These are phyloP conservation scores for Pythium dissotocum DNA, from an alignment of 352 stramenopile genomes.

Conservation along the genomic window DNA sequence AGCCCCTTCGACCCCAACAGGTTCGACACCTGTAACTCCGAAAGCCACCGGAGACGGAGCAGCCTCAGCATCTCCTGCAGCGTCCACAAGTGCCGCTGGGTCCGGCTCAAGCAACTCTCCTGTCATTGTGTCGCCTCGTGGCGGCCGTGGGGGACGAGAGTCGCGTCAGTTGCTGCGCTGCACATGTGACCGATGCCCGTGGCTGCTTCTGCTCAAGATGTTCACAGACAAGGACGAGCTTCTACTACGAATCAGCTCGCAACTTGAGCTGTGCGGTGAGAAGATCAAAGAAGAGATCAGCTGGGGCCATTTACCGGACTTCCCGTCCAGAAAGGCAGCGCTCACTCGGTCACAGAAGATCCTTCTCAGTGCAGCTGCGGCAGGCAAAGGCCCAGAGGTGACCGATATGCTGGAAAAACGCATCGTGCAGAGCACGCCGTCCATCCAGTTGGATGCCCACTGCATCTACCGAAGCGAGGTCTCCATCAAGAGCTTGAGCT, in stretches of 20 bases:
- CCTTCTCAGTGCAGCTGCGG: constrained; percentile 43
- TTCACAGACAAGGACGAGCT: constrained; percentile 76
- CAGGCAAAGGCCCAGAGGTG: constrained; percentile 43
- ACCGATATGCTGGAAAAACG: constrained; percentile 64
- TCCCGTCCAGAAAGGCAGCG: constrained; percentile 55
- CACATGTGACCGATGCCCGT: constrained; percentile 68
- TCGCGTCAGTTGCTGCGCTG: constrained; percentile 64
- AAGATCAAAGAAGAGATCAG: constrained; percentile 77
- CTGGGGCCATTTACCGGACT: constrained; percentile 70
- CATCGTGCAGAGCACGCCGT: constrained; percentile 36
- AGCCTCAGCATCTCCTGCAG: background rate
- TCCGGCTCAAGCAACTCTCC: background rate
- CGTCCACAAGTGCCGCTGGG: background rate
- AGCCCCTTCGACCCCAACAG: constrained; percentile 19
- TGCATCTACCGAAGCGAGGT: constrained; percentile 83
- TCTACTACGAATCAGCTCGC: constrained; percentile 63
- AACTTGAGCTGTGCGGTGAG: constrained; percentile 69
- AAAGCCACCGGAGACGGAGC: constrained; percentile 2
- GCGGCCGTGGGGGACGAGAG: constrained; percentile 28
- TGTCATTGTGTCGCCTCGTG: constrained; percentile 22
- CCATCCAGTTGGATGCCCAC: constrained; percentile 43
- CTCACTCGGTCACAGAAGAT: constrained; percentile 73
- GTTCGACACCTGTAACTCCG: constrained; percentile 18
- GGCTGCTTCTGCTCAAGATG: constrained; percentile 69
- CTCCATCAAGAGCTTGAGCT: constrained; percentile 83